Conservation (phyloP, 2,329 filamentous ascomycete genomes). For the Hirsutella thompsonii region DNA sequence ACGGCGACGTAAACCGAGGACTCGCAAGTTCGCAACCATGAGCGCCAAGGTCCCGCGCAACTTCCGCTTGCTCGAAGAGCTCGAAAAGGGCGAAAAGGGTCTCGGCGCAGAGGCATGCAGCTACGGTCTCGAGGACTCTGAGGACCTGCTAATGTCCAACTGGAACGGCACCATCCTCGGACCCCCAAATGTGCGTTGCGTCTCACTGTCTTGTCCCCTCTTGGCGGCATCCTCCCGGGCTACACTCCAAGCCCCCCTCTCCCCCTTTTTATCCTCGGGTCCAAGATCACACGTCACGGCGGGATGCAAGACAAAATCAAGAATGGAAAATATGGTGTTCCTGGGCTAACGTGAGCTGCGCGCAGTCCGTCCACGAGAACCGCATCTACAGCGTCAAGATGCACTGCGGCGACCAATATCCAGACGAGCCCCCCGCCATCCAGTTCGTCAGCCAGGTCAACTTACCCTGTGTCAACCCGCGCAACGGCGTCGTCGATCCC, state of each 20-base stretch:
- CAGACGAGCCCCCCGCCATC: constrained; percentile 76
- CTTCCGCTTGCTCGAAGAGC: constrained; percentile 90
- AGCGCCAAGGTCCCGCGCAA: constrained; percentile 69
- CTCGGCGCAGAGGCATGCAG: constrained; percentile 94
- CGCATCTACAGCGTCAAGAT: constrained; percentile 98
- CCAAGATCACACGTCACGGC: not conserved
- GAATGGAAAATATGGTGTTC: too few species aligned
- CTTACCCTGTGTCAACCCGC: constrained; percentile 80
- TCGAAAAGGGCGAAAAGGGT: constrained; percentile 98
- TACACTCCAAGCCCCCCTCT: not conserved
- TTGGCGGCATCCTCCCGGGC: too few species aligned
- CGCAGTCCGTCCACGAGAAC: constrained; percentile 88
- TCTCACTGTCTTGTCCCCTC: not conserved
- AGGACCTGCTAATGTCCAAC: constrained; percentile 93
- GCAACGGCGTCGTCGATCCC: constrained; percentile 73
- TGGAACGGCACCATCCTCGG: constrained; percentile 98
- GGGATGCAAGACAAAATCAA: not conserved
- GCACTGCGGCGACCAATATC: constrained; percentile 83
- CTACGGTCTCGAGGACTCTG: constrained; percentile 85
- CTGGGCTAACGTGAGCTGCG: too few species aligned
- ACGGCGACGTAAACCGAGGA: not conserved
- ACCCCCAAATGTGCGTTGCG: constrained; percentile 71
- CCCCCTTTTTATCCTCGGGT: not conserved
- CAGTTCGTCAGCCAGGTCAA: constrained; percentile 93
- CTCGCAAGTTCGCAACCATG: constrained; percentile 13